These are phyloP conservation scores for Neocatenulostroma microsporum DNA, from an alignment of 2,329 filamentous ascomycete genomes.

Conservation along the genomic window DNA sequence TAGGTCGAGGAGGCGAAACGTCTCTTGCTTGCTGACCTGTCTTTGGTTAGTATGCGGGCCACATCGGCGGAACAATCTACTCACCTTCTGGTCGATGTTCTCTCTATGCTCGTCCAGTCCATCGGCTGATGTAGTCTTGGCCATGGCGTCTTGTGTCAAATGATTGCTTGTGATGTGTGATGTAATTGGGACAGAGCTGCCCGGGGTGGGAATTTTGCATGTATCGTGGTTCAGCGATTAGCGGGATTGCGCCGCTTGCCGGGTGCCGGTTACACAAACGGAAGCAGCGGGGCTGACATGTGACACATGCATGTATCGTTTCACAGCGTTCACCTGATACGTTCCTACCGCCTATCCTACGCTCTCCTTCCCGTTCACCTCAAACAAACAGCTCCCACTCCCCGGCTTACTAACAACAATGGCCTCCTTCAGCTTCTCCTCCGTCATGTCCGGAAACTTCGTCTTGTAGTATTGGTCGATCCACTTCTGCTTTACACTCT, in stretches of 20 bases:
- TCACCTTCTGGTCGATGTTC: too few species aligned
- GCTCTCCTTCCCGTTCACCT: slow-evolving; percentile 19
- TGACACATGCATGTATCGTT: background rate
- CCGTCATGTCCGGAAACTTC: slow-evolving; percentile 57
- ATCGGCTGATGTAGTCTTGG: too few species aligned
- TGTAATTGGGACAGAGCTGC: too few species aligned
- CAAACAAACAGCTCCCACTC: slow-evolving; percentile 49
- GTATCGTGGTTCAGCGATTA: background rate
- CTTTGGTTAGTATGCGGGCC: too few species aligned
- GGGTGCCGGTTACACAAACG: background rate
- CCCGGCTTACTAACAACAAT: slow-evolving; percentile 86
- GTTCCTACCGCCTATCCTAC: background rate
- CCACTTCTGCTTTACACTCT: slow-evolving; percentile 67
- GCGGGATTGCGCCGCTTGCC: background rate
- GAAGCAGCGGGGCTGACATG: too few species aligned
- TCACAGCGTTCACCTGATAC: too few species aligned
- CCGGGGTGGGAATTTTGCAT: too few species aligned
- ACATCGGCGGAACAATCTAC: too few species aligned
- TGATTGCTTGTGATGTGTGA: too few species aligned
- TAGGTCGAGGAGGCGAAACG: slow-evolving; percentile 1
- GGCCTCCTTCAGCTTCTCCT: slow-evolving; percentile 67
- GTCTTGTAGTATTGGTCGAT: slow-evolving; percentile 74
- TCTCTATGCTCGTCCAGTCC: too few species aligned
- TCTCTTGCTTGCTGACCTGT: background rate
- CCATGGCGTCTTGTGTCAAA: too few species aligned